Conservation (phyloP, 177 flowering plant species). For the Vitis hybrid region DNA sequence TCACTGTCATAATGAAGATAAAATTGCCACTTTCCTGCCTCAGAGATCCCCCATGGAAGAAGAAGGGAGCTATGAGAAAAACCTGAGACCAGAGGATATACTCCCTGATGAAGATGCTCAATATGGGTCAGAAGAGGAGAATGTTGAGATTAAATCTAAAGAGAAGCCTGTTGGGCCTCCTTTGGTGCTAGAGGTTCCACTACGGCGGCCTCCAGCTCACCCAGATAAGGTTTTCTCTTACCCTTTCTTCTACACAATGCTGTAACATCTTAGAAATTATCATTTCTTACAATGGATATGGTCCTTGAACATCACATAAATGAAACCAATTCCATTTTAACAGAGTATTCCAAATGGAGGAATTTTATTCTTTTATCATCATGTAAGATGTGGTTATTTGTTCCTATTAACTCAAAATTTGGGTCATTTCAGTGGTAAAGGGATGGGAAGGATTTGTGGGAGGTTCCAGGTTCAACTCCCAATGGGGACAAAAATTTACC, state of each 20-base stretch:
- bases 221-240: slow-evolving; percentile 59
- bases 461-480: no score
- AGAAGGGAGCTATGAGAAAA: slow-evolving; percentile 70
- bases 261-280: neutral
- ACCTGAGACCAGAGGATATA: slow-evolving; percentile 78
- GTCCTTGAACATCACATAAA: neutral
- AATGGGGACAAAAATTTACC: no score
- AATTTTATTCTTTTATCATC: no score
- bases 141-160: slow-evolving; percentile 52
- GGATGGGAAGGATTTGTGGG: no score
- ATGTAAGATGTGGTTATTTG: neutral
- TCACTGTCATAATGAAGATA: no score
- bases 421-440: no score
- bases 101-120: slow-evolving; percentile 77
- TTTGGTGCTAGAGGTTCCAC: slow-evolving; percentile 80
- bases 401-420: no score
- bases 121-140: slow-evolving; percentile 89
- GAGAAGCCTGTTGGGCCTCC: slow-evolving; percentile 97
- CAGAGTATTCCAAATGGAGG: no score
- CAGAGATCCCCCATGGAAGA: slow-evolving; percentile 83
- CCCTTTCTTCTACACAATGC: neutral
- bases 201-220: slow-evolving; percentile 76
- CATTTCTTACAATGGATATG: neutral
- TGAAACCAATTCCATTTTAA: neutral
- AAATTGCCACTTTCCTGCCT: neutral